Base-by-base conservation (phyloP, 169 alveolate genomes). In the Plasmodium coatneyi region DNA sequence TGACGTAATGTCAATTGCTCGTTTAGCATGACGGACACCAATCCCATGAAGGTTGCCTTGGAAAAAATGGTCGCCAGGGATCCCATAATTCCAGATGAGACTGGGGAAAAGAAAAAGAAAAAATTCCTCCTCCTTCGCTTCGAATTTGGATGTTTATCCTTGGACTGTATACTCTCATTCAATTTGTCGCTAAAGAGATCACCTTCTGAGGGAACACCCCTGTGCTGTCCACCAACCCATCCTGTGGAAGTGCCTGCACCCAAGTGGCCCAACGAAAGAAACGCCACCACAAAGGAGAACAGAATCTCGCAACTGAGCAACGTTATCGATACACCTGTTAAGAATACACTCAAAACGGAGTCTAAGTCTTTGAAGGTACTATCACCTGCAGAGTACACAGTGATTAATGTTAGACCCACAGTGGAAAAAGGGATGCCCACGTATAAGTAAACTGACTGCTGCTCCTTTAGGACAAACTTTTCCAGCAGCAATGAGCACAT, bases 401-500 rank as follows among this genome's bases (percentile, higher is more conserved):
- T 82, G 43, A 82, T 46, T 22, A 82, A 12, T 60, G 72, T 66
- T 66, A 82, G 46, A 4, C 92, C 92, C 49, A 36, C 3, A 12
- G 92, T 82, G 25, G 81, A 54, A 82, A 82, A 82, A n/a, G 92
- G 92, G 2, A 82, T 82, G 14, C 92, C 92, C 5, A 66, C 80
- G 28, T 60, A 82, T 43, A 82, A 82, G 46, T 82, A 82, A 34
- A 66, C 5, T 5, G 92, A 46, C 46, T 82, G 81, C 36, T 54
- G 41, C 46, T 82, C 92, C 71, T 66, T 82, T 19, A 82, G 46
- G 1, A 82, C 81, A 60, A 82, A 82, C 5, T 10, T 36, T 82
- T 82, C 92, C 22, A 82, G 43, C 70, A 82, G 72, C 16, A 66
- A 7, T 43, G 92, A 82, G 71, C 81, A 82, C 16, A 82, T 82